A percentile compares a stretch with the other conserved stretches of the same genome.
Conservation (phyloP, 371 early-diverging fungal genomes). For the Rhizopus microsporus region DNA sequence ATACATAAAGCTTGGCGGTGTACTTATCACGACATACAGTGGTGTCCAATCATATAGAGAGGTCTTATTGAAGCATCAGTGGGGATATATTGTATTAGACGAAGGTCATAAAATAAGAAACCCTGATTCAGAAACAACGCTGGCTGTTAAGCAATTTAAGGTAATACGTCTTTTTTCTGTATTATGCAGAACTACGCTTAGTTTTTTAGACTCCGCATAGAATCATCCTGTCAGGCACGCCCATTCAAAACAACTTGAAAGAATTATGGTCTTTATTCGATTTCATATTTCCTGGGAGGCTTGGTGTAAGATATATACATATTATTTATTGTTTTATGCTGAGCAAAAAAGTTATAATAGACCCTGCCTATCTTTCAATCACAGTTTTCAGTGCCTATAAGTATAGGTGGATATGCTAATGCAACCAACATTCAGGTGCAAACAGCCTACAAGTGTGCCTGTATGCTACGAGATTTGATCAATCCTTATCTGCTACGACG, state of each 20-base stretch:
- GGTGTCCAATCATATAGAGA: constrained; percentile 75
- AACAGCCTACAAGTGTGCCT: constrained; percentile 91
- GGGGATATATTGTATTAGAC: constrained; percentile 94
- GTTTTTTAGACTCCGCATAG: constrained; percentile 76
- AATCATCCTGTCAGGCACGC: constrained; percentile 95
- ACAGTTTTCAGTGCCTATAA: constrained; percentile 92
- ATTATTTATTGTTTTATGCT: constrained; percentile 1
- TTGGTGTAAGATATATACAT: constrained; percentile 66
- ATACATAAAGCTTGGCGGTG: constrained; percentile 61
- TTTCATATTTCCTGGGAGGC: constrained; percentile 91
- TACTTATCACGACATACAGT: constrained; percentile 87
- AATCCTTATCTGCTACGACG: constrained; percentile 93
- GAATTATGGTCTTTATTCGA: constrained; percentile 98
- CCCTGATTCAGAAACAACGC: constrained; percentile 88
- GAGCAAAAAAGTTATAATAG: constrained; percentile 10
- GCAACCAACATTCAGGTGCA: constrained; percentile 88
- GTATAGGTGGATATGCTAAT: constrained; percentile 90
- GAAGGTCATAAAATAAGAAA: constrained; percentile 99
- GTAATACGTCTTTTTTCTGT: constrained; percentile 14
- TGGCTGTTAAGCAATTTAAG: constrained; percentile 82
- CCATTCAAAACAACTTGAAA: constrained; percentile 96
- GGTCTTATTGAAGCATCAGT: constrained; percentile 66
- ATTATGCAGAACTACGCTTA: not conserved
- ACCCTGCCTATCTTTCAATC: constrained; percentile 91
- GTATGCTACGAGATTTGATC: constrained; percentile 89